phyloP scores from a whole-genome alignment of 345 rosid species.

The Aethionema arabicum region DNA sequence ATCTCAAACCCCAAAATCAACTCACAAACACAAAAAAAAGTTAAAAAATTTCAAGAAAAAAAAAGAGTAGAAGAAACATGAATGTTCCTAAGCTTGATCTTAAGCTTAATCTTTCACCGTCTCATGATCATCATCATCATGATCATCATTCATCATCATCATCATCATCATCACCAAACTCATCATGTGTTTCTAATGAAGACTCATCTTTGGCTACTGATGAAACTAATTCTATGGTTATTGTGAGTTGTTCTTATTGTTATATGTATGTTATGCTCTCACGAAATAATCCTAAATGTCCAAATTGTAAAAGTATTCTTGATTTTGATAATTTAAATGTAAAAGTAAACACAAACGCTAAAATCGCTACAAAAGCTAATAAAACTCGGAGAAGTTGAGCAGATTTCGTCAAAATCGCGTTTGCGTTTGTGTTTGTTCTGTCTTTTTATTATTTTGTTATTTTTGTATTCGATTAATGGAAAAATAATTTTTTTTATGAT shows the following conservation, averaged over 20 bases:
- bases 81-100: slow-evolving; percentile 60
- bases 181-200: slow-evolving; percentile 22
- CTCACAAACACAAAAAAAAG: not conserved
- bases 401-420: no score
- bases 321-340: slow-evolving; percentile 53
- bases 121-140: not conserved
- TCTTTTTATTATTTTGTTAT: no score
- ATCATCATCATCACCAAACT: not conserved
- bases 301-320: slow-evolving; percentile 67
- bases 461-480: no score
- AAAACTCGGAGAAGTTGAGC: slow-evolving; percentile 28
- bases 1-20: no score
- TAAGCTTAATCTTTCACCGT: slow-evolving; percentile 74
- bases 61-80: slow-evolving; percentile 63
- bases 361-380: slow-evolving; percentile 31
- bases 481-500: no score
- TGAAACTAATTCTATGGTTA: slow-evolving; percentile 69
- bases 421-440: no score
- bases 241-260: slow-evolving; percentile 71
- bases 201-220: slow-evolving; percentile 51
- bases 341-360: slow-evolving; percentile 25
- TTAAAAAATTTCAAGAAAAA: not conserved
- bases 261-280: slow-evolving; percentile 71
- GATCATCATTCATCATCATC: not conserved
- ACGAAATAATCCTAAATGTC: slow-evolving; percentile 59